Percentiles rank a stretch among this genome's conserved stretches.
phyloP scores from a whole-genome alignment of 805 yeast genomes.

The Lachancea lanzarotensis region DNA sequence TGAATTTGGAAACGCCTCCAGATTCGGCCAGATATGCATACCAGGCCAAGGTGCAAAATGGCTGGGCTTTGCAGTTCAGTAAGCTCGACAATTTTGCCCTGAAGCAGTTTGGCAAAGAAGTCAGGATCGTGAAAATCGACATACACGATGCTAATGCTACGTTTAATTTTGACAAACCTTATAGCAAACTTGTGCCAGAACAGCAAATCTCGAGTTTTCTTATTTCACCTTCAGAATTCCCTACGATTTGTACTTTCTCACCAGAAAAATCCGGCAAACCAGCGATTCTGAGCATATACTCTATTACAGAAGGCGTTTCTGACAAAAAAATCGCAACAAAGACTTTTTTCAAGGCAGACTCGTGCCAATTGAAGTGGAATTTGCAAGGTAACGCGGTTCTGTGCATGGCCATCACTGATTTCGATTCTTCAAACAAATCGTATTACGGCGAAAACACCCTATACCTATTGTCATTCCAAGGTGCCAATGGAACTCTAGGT shows the following conservation, averaged over 20 bases:
- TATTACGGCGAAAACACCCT: constrained; percentile 96
- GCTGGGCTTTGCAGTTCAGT: constrained; percentile 53
- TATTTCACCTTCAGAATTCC: constrained; percentile 83
- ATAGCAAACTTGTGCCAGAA: constrained; percentile 51
- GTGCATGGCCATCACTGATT: constrained; percentile 92
- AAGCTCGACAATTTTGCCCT: constrained; percentile 31
- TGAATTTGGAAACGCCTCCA: constrained; percentile 41
- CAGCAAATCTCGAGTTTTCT: constrained; percentile 38
- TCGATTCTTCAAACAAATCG: constrained; percentile 86
- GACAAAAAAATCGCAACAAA: constrained; percentile 74
- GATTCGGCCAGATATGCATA: constrained; percentile 39
- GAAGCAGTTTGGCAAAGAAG: constrained; percentile 25
- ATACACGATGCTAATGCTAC: constrained; percentile 32
- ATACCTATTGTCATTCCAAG: constrained; percentile 53
- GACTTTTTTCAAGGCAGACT: constrained; percentile 91
- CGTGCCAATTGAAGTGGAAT: constrained; percentile 91
- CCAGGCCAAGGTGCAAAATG: constrained; percentile 74
- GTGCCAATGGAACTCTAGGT: constrained; percentile 71
- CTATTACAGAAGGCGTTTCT: constrained; percentile 33
- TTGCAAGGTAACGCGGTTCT: constrained; percentile 86
- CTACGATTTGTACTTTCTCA: constrained; percentile 82
- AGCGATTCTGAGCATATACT: constrained; percentile 75
- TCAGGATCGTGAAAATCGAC: constrained; percentile 37
- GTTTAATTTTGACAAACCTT: constrained; percentile 44
- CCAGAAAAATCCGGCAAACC: constrained; percentile 88